Evolutionary conservation across 1,284 basidiomycete genomes (phyloP).

Genomic region (Mycena sp.): DNA sequence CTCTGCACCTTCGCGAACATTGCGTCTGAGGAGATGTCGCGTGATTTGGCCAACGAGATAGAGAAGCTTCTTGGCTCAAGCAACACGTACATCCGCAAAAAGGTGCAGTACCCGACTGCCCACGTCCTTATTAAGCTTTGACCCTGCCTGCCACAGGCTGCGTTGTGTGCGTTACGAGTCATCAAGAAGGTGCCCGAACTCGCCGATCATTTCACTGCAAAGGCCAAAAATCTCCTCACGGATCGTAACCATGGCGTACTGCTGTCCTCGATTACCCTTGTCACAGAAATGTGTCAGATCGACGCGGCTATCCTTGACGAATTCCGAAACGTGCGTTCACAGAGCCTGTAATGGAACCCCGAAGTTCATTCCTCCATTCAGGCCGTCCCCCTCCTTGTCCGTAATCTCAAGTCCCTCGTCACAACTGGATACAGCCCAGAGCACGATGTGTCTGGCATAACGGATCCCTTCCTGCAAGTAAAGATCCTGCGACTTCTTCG

Average conservation of each 20-base stretch:
- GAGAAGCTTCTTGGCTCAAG: slow-evolving; percentile 97
- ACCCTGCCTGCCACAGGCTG: slow-evolving; percentile 66
- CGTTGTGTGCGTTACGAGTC: slow-evolving; percentile 95
- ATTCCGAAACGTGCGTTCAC: slow-evolving; percentile 84
- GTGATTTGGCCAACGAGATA: slow-evolving; percentile 96
- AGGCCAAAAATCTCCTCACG: slow-evolving; percentile 91
- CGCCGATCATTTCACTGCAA: slow-evolving; percentile 90
- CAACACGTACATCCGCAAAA: slow-evolving; percentile 99
- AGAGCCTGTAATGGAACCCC: not conserved
- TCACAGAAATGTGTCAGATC: slow-evolving; percentile 92
- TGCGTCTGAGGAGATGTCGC: slow-evolving; percentile 98
- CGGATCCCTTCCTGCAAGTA: slow-evolving; percentile 98
- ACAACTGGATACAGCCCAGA: slow-evolving; percentile 99
- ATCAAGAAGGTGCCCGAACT: slow-evolving; percentile 98
- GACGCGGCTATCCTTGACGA: slow-evolving; percentile 82
- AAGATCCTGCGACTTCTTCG: slow-evolving; percentile 96
- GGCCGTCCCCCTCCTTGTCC: slow-evolving; percentile 94
- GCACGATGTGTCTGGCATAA: slow-evolving; percentile 99
- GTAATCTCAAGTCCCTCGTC: slow-evolving; percentile 94
- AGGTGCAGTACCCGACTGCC: slow-evolving; percentile 62
- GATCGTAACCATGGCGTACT: slow-evolving; percentile 98
- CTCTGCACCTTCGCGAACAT: slow-evolving; percentile 99
- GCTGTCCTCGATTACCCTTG: slow-evolving; percentile 92
- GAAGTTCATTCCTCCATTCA: slow-evolving; percentile 43
- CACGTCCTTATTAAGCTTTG: slow-evolving; percentile 19